phyloP scores from a whole-genome alignment of 2,329 filamentous ascomycete species.

The Trichoderma pleuroti region DNA sequence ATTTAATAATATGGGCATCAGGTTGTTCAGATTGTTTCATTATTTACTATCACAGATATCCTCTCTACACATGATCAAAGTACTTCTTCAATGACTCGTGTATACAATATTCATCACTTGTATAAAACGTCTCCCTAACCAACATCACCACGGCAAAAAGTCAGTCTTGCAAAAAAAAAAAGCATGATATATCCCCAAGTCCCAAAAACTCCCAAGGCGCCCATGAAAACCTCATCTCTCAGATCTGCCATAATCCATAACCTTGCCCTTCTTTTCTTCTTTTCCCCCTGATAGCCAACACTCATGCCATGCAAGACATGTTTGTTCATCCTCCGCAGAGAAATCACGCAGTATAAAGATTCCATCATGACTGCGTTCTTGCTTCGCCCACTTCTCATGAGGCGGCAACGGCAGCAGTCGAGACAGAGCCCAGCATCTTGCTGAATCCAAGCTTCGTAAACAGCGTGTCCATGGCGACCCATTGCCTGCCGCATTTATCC shows the following conservation, averaged over 20 bases:
- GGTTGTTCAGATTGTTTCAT: too few species aligned
- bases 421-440: conserved; percentile 26
- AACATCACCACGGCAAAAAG: not conserved
- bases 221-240: too few species aligned
- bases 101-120: too few species aligned
- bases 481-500: conserved; percentile 84
- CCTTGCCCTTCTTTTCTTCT: not conserved
- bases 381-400: not conserved
- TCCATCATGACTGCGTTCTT: not conserved
- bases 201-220: not conserved
- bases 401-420: not conserved
- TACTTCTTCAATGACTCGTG: too few species aligned
- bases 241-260: not conserved
- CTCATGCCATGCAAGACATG: not conserved
- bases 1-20: too few species aligned
- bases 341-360: not conserved
- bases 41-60: too few species aligned
- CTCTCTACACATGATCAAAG: too few species aligned
- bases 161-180: not conserved
- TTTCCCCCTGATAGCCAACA: not conserved
- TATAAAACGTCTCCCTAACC: not conserved
- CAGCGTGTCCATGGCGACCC: conserved; percentile 88
- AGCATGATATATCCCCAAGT: not conserved
- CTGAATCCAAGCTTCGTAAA: conserved; percentile 67
- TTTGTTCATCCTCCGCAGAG: not conserved